Evolutionary conservation across 2,329 filamentous ascomycete species (phyloP), one percentile per base, ranked within the genome.

Genomic region (Talaromyces sp.): DNA sequence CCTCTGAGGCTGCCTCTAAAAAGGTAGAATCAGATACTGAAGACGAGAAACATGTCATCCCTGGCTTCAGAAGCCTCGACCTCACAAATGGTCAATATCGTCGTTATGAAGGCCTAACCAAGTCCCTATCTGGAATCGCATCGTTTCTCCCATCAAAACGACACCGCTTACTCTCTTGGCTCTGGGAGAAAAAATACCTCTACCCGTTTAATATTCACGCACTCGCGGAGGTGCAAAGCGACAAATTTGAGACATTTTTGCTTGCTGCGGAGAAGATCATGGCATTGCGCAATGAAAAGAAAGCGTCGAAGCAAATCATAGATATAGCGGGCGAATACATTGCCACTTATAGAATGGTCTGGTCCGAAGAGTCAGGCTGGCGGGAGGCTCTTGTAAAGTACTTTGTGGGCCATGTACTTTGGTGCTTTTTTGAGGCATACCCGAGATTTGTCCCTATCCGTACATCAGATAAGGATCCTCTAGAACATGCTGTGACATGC

Each of bases 391-490:
- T 50, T 33, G 43, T 59, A 10, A 15, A 27, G 17, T 64, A 33
- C 15, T 64, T 64, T 17, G 3, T 64, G 8, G 62, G 35, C 2
- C 62, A 64, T 15, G 49, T 64, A 50, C 43, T 64, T 1, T 64
- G 62, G 62, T 59, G 54, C 47, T 64, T 64, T 49, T 64, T 31
- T 31, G 62, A 60, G 41, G 41, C 11, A 52, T 64, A 64, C n/a
- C 54, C 62, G 1, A 58, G 60, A 25, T 31, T 49, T 33, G 35
- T 50, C 8, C 45, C 54, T 10, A 49, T 25, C 11, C n/a, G 7
- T 1, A 64, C 9, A 11, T 19, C 3, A 15, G n/a, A 15, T 19
- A 64, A 64, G 33, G 43, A 60, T 19, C 62, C 62, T 0, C n/a
- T 64, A 33, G 17, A 60, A 33, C 56, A 60, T 52, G 56, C 62